A percentile compares a stretch with the other conserved stretches of the same genome.
Conservation (phyloP, 768 basidiomycete species). For the Suillus cothurnatus region DNA sequence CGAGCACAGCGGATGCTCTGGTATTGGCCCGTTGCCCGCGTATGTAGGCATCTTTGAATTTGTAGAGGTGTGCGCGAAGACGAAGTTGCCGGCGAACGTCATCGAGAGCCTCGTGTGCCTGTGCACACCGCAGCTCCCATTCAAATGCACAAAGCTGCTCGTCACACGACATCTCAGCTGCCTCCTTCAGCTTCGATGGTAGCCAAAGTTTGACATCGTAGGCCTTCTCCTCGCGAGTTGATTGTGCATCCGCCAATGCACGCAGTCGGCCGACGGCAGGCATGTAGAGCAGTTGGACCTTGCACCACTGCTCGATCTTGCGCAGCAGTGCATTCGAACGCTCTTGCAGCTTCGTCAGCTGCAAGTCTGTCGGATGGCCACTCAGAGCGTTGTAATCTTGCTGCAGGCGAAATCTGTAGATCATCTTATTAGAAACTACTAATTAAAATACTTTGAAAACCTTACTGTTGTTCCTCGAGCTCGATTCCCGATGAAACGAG, state of each 20-base stretch:
- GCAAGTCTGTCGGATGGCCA: conserved; percentile 26
- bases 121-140: too few relatives aligned
- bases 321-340: conserved; percentile 20
- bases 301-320: conserved; percentile 31
- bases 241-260: background rate
- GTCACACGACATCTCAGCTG: too few relatives aligned
- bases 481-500: too few relatives aligned
- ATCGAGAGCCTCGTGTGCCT: too few relatives aligned
- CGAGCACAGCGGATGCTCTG: too few relatives aligned
- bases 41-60: too few relatives aligned
- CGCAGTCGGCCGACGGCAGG: conserved; percentile 11
- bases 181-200: background rate
- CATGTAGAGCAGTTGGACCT: conserved; percentile 31
- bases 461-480: too few relatives aligned
- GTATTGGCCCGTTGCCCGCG: too few relatives aligned
- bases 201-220: background rate
- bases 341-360: conserved; percentile 30
- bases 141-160: too few relatives aligned
- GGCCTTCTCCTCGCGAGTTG: background rate
- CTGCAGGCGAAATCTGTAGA: background rate
- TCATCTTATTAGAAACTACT: background rate
- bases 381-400: conserved; percentile 11
- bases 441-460: too few relatives aligned
- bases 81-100: too few relatives aligned
- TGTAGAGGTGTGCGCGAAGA: too few relatives aligned